phyloP scores from a whole-genome alignment of 2,329 filamentous ascomycete genomes.

The Ascochyta lentis region DNA sequence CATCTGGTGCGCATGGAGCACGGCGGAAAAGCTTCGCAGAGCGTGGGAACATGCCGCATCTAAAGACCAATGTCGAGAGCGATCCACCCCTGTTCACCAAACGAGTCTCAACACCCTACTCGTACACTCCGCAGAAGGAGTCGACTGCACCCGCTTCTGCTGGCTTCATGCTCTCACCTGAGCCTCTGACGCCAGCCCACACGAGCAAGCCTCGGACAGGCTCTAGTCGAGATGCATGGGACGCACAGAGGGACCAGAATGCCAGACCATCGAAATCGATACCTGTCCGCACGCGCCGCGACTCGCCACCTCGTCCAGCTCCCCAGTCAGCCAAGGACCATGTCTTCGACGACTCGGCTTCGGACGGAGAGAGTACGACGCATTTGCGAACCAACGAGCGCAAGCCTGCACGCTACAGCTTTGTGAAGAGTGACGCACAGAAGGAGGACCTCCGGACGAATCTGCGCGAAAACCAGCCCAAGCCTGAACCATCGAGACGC shows the following conservation, averaged over 20 bases:
- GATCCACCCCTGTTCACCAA: constrained; percentile 50
- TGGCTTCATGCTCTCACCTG: constrained; percentile 57
- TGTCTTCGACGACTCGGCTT: constrained; percentile 40
- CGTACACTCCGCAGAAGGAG: constrained; percentile 49
- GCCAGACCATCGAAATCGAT: constrained; percentile 36
- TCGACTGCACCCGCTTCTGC: constrained; percentile 43
- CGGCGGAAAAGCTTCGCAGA: constrained; percentile 45
- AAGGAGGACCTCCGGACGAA: constrained; percentile 43
- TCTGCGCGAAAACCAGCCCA: constrained; percentile 28
- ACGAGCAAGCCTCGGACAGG: constrained; percentile 37
- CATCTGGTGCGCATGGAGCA: constrained; percentile 14
- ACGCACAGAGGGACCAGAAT: constrained; percentile 27
- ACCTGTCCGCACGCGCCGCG: constrained; percentile 35
- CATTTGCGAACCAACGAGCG: constrained; percentile 39
- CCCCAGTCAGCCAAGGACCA: constrained; percentile 30
- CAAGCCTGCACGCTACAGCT: constrained; percentile 49
- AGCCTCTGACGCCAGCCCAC: constrained; percentile 52
- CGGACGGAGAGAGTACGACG: constrained; percentile 35
- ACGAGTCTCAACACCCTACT: constrained; percentile 55
- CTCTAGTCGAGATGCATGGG: constrained; percentile 21
- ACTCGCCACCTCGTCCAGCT: constrained; percentile 23
- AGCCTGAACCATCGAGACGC: constrained; percentile 23
- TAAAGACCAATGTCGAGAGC: constrained; percentile 38
- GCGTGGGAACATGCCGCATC: constrained; percentile 42
- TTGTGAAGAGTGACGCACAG: constrained; percentile 46